phyloP scores from a whole-genome alignment of 2,329 filamentous ascomycete species.

The Alternaria tenuissima region DNA sequence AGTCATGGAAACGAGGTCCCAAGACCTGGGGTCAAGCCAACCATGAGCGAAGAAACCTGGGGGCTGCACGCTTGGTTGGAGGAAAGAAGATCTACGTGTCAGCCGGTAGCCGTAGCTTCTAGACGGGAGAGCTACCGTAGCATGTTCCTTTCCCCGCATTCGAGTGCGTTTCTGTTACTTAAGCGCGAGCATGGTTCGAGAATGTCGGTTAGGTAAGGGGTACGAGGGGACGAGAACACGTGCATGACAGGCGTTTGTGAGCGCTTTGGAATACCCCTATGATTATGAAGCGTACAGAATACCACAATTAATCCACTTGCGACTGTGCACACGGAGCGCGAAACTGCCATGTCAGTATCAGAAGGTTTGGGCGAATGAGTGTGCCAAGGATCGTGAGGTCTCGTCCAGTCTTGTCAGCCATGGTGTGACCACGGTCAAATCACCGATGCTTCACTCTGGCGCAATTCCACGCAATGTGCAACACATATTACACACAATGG shows the following conservation, averaged over 20 bases:
- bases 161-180: constrained; percentile 48
- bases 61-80: constrained; percentile 29
- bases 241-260: constrained; percentile 48
- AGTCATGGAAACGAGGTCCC: constrained; percentile 47
- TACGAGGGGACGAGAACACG: constrained; percentile 22
- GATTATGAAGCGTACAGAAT: constrained; percentile 36
- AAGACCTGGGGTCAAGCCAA: constrained; percentile 31
- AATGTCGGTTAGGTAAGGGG: constrained; percentile 25
- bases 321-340: constrained; percentile 3
- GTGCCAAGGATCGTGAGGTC: constrained; percentile 46
- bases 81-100: constrained; percentile 35
- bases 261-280: constrained; percentile 45
- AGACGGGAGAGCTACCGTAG: constrained; percentile 43
- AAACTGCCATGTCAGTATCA: not conserved
- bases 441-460: constrained; percentile 1
- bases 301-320: constrained; percentile 16
- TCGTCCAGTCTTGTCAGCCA: constrained; percentile 20
- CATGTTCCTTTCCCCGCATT: constrained; percentile 49
- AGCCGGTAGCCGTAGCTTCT: constrained; percentile 26
- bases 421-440: constrained; percentile 27
- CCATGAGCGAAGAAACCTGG: constrained; percentile 27
- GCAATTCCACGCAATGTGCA: constrained; percentile 23
- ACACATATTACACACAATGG: constrained; percentile 31
- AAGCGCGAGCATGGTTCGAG: constrained; percentile 23
- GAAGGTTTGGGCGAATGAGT: not conserved